These are phyloP conservation scores for Ophiostoma tasmaniense DNA, from an alignment of 2,329 filamentous ascomycete species.

Conservation along the genomic window DNA sequence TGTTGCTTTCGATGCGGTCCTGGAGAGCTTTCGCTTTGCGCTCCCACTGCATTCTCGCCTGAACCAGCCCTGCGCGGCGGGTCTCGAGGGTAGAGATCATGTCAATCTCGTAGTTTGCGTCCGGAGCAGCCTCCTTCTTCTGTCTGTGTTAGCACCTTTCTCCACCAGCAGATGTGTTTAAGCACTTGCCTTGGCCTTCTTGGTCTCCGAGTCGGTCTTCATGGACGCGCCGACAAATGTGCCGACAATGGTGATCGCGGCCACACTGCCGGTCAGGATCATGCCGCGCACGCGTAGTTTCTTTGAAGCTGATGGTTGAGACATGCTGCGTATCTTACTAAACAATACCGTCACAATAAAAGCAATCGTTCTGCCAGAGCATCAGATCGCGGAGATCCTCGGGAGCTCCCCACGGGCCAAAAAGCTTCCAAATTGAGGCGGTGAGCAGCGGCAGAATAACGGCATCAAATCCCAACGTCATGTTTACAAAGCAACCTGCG, in stretches of 20 bases:
- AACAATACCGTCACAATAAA: background rate
- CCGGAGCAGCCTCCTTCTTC: constrained; percentile 19
- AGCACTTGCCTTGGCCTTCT: constrained; percentile 10
- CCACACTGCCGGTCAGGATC: constrained; percentile 23
- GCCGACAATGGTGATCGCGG: constrained; percentile 27
- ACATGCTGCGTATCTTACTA: background rate
- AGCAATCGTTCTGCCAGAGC: background rate
- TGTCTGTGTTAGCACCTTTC: background rate
- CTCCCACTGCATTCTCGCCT: constrained; percentile 25
- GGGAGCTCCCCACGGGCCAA: background rate
- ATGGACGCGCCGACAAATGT: constrained; percentile 29
- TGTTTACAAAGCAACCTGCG: background rate
- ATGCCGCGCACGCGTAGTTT: constrained; percentile 20
- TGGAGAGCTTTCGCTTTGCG: constrained; percentile 26
- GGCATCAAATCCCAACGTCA: background rate
- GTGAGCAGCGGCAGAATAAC: constrained; percentile 18
- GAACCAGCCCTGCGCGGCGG: constrained; percentile 23
- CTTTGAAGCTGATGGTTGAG: background rate
- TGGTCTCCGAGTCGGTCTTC: constrained; percentile 26
- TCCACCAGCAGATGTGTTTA: background rate
- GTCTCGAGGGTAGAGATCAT: constrained; percentile 27
- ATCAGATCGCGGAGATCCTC: background rate
- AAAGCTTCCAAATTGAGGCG: constrained; percentile 16
- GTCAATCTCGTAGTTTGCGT: constrained; percentile 24
- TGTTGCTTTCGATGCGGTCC: constrained; percentile 23